Conservation (phyloP, 1,284 basidiomycete genomes). For the Cryptococcus amylolentus region DNA sequence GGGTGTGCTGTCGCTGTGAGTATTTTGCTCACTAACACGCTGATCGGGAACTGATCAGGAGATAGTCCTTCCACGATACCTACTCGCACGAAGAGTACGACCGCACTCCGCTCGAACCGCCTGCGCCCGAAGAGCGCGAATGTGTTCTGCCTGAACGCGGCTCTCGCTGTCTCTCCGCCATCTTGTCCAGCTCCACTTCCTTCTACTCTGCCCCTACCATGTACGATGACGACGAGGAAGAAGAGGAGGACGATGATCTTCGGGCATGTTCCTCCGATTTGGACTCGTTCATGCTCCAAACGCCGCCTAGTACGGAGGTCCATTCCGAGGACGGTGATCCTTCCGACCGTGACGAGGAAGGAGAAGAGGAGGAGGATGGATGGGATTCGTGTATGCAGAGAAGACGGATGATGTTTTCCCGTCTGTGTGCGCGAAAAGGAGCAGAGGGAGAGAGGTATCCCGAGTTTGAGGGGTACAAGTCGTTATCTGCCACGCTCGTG, state of each 20-base stretch:
- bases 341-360: slow-evolving; percentile 5
- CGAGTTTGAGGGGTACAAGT: slow-evolving; percentile 45
- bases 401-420: slow-evolving; percentile 45
- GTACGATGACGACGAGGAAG: neutral
- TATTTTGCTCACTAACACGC: neutral
- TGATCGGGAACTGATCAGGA: neutral
- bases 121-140: slow-evolving; percentile 44
- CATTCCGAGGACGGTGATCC: slow-evolving; percentile 13
- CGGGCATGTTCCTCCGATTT: slow-evolving; percentile 6
- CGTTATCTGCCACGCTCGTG: slow-evolving; percentile 36
- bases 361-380: slow-evolving; percentile 18
- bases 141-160: slow-evolving; percentile 48
- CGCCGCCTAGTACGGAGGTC: slow-evolving; percentile 13
- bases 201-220: neutral
- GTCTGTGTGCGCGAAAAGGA: slow-evolving; percentile 20
- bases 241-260: slow-evolving; percentile 8
- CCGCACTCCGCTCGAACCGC: slow-evolving; percentile 50
- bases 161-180: slow-evolving; percentile 28
- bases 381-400: slow-evolving; percentile 45
- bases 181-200: neutral
- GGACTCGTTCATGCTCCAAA: slow-evolving; percentile 15
- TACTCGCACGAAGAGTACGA: slow-evolving; percentile 50
- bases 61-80: slow-evolving; percentile 44
- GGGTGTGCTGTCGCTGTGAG: slow-evolving; percentile 41
- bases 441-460: slow-evolving; percentile 24